Base-by-base conservation (phyloP, 345 rosid species). In the Dimocarpus longan region DNA sequence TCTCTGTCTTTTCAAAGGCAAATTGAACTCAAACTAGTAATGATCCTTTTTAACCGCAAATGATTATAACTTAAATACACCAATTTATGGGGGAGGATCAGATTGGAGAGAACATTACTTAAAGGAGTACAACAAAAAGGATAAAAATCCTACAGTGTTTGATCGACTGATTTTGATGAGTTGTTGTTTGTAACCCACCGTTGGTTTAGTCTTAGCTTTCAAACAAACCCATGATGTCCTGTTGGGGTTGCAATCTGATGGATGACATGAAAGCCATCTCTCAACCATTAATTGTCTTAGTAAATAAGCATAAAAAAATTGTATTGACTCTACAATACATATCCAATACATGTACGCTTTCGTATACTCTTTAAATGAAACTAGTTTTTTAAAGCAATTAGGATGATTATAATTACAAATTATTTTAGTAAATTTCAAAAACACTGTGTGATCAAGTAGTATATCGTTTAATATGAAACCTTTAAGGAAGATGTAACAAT, bases 141-240 rank as follows among this genome's bases (percentile, higher is more conserved):
- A 73, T 18, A n/a, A 59, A 66, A 68, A 19, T 57, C 22, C 11
- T 46, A 8, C 11, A 39, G 50, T 28, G 67, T 16, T 15, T 21
- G 48, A 43, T 52, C 5, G 8, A 8, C 21, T 50, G 16, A 8
- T 19, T 7, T 6, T 3, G 28, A 64, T 12, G 46, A 24, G 77
- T 2, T 46, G 52, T 77, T 66, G 80, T 80, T 46, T 72, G 76
- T 52, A 73, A 80, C 81, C 88, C 87, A 85, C 83, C 83, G 85
- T 85, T 71, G 73, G 85, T 85, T 86, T 81, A 74, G 48, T 82
- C 82, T 82, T 85, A 59, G 84, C 87, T 86, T 86, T 79, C 82
- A 83, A 83, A 77, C 76, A 73, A 73, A 73, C 52, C 68, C 28
- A 78, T 74, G 68, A 76, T 74, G 37, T 73, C 13, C 16, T 15